Conservation (phyloP, 2,329 filamentous ascomycete species). For the Drechslerella coelobrocha region DNA sequence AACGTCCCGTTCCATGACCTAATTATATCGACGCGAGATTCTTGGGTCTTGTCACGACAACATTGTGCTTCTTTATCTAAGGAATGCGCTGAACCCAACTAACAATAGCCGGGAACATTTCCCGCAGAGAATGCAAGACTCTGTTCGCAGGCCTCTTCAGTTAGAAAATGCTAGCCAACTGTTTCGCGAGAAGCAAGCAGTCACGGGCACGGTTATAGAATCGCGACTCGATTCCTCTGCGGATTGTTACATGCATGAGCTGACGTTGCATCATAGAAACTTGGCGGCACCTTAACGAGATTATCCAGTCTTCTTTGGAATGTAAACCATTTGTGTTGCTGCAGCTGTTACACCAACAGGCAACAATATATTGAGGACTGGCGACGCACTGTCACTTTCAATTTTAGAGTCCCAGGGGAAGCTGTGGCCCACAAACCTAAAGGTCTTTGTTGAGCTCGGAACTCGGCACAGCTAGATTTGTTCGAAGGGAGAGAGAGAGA, state of each 20-base stretch:
- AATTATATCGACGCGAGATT: background rate
- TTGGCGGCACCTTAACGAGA: background rate
- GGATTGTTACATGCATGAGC: slow-evolving; percentile 27
- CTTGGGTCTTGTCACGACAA: background rate
- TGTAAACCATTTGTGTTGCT: slow-evolving; percentile 24
- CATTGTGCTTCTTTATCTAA: slow-evolving; percentile 14
- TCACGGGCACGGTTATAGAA: background rate
- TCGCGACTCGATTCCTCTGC: slow-evolving; percentile 2
- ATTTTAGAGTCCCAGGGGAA: background rate
- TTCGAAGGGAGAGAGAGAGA: background rate
- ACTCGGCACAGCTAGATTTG: background rate
- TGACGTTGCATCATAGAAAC: slow-evolving; percentile 40
- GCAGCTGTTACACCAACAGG: slow-evolving; percentile 34
- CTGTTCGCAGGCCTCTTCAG: slow-evolving; percentile 15
- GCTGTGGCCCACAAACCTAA: too few relatives aligned
- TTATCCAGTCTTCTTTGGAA: slow-evolving; percentile 16
- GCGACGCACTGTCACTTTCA: background rate
- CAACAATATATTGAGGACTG: background rate
- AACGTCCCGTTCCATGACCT: background rate
- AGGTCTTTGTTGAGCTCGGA: background rate
- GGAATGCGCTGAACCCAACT: slow-evolving; percentile 36
- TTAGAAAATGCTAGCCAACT: background rate
- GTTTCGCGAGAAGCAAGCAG: background rate
- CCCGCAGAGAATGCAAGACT: slow-evolving; percentile 16
- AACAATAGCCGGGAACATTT: slow-evolving; percentile 12